Conservation (phyloP, 139 green algal genomes). For the Chlamydomonas sp. region DNA sequence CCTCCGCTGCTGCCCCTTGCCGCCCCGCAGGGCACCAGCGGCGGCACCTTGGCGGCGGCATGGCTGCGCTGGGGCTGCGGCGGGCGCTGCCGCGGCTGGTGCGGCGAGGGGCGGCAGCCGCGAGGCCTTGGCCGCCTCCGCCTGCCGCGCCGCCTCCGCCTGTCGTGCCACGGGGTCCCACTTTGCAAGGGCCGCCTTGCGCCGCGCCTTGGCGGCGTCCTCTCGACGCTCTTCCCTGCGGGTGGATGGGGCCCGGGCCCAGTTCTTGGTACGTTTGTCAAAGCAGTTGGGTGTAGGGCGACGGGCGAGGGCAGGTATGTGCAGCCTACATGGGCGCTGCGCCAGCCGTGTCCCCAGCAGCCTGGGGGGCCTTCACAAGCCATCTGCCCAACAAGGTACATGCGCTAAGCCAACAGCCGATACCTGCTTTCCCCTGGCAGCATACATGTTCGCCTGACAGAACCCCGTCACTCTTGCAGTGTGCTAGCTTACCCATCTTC, state of each 20-base stretch:
- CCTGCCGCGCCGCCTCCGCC: background rate
- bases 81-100: constrained; percentile 8
- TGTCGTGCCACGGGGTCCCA: constrained; percentile 19
- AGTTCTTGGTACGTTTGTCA: background rate
- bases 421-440: no score
- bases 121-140: background rate
- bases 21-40: background rate
- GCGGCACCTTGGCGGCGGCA: background rate
- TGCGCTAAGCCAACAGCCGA: no score
- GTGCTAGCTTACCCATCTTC: no score
- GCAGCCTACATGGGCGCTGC: no score
- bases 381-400: no score
- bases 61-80: background rate
- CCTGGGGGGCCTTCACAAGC: no score
- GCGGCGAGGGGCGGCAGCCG: constrained; percentile 26
- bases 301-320: background rate
- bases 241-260: no score
- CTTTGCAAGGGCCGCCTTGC: constrained; percentile 11
- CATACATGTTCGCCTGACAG: no score
- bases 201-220: background rate
- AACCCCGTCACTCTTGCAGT: no score
- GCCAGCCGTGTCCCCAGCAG: no score
- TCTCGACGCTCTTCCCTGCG: constrained; percentile 23
- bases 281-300: background rate
- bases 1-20: background rate